A percentile compares a stretch with the other conserved stretches of the same genome.
phyloP scores from a whole-genome alignment of 352 stramenopile genomes.

The Pseudoperonospora humuli region DNA sequence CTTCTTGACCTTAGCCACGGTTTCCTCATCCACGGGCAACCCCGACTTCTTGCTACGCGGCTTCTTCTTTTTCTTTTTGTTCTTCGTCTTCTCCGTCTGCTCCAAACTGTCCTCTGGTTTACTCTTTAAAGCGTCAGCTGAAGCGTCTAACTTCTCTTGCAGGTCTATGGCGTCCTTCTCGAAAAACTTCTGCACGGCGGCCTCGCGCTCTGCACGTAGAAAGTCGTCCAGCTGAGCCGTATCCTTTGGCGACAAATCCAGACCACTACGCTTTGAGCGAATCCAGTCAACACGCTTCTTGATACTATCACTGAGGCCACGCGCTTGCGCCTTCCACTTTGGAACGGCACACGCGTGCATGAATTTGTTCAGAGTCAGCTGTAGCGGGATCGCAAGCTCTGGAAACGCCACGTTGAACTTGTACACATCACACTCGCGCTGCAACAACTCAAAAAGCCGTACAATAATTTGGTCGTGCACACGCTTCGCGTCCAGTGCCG shows the following conservation, averaged over 20 bases:
- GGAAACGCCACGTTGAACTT: conserved; percentile 94
- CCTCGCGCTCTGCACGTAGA: conserved; percentile 69
- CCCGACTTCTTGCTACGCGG: conserved; percentile 26
- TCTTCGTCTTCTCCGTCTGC: conserved; percentile 19
- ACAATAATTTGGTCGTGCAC: conserved; percentile 88
- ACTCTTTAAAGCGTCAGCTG: conserved; percentile 33
- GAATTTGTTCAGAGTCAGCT: conserved; percentile 87
- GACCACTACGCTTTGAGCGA: conserved; percentile 84
- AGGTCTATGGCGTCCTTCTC: conserved; percentile 51
- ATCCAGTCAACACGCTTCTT: conserved; percentile 78
- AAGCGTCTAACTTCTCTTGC: conserved; percentile 64
- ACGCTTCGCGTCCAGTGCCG: conserved; percentile 73
- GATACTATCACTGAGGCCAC: conserved; percentile 54
- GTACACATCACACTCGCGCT: conserved; percentile 93
- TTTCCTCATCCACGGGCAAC: conserved; percentile 47
- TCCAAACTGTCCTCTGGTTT: conserved; percentile 24
- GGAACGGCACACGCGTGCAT: conserved; percentile 66
- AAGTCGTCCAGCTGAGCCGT: conserved; percentile 83
- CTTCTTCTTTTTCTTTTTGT: conserved; percentile 36
- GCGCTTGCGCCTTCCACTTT: conserved; percentile 71
- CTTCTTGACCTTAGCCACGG: conserved; percentile 62
- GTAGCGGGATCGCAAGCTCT: conserved; percentile 88
- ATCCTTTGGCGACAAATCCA: conserved; percentile 84
- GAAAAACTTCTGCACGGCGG: conserved; percentile 83
- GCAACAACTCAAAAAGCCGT: conserved; percentile 91